Percentiles rank a stretch among this genome's conserved stretches.
Conservation (phyloP, 2,329 filamentous ascomycete genomes). For the Trichoderma pleuroti region DNA sequence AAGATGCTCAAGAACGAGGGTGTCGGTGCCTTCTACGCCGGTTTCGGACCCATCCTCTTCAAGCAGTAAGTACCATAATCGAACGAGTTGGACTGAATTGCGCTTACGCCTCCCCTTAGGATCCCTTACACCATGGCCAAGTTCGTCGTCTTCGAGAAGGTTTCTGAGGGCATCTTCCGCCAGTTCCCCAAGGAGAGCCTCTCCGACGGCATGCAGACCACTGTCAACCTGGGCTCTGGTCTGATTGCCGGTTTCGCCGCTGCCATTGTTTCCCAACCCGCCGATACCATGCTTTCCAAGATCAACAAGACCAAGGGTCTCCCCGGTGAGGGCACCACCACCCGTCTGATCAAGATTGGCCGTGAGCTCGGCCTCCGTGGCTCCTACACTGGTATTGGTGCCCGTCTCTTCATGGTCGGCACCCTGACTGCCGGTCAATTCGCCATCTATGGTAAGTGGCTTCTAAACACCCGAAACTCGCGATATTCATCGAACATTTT, state of each 20-base stretch:
- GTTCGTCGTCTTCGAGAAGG: constrained; percentile 92
- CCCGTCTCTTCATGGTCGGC: constrained; percentile 62
- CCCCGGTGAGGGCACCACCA: constrained; percentile 78
- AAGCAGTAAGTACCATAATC: constrained; percentile 36
- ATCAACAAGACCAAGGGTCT: constrained; percentile 93
- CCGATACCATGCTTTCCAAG: constrained; percentile 91
- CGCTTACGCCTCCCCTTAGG: constrained; percentile 41
- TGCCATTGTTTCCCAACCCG: constrained; percentile 81
- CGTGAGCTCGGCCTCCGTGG: constrained; percentile 79
- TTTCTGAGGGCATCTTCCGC: constrained; percentile 69
- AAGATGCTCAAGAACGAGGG: constrained; percentile 84
- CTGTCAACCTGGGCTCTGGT: constrained; percentile 67
- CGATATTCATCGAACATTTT: too few relatives aligned
- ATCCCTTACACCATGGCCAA: constrained; percentile 94
- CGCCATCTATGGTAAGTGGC: constrained; percentile 69
- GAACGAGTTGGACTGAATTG: neutral
- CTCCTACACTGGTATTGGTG: constrained; percentile 76
- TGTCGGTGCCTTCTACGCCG: constrained; percentile 82
- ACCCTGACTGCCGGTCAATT: constrained; percentile 78
- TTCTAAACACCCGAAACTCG: neutral
- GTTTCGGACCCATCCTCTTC: constrained; percentile 82
- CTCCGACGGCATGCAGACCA: constrained; percentile 67
- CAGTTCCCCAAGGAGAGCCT: constrained; percentile 66
- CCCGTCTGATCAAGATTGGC: constrained; percentile 81
- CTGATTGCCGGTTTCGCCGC: constrained; percentile 70